phyloP scores from a whole-genome alignment of 805 yeast genomes.

The Nakazawaea wickerhamii region DNA sequence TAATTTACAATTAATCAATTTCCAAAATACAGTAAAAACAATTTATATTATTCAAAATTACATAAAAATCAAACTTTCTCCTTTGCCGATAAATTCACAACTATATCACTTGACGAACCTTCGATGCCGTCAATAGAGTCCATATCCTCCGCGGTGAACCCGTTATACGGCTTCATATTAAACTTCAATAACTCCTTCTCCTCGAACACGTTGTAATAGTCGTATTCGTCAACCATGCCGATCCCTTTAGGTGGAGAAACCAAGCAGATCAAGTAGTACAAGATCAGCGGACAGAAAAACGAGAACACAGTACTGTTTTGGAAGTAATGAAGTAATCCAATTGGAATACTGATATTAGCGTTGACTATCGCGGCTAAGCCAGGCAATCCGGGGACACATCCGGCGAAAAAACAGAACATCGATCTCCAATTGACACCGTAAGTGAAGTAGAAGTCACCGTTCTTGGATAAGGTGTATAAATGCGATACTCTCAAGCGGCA shows the following conservation, averaged over 20 bases:
- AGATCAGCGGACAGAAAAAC: slow-evolving; percentile 8
- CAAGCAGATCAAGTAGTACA: slow-evolving; percentile 7
- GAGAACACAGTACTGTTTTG: slow-evolving; percentile 14
- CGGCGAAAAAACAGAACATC: slow-evolving; percentile 30
- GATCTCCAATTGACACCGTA: slow-evolving; percentile 41
- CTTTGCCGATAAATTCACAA: not conserved
- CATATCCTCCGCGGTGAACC: not conserved
- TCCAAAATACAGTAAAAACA: too few relatives aligned
- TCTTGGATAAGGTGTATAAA: slow-evolving; percentile 28
- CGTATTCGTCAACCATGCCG: not conserved
- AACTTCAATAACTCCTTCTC: not conserved
- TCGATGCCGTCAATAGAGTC: not conserved
- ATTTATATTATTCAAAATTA: not conserved
- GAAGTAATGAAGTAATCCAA: slow-evolving; percentile 23
- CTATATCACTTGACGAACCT: not conserved
- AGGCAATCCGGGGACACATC: slow-evolving; percentile 45
- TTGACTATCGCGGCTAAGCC: slow-evolving; percentile 35
- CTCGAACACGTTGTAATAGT: slow-evolving; percentile 1
- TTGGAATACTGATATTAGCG: slow-evolving; percentile 18
- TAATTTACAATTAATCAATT: too few relatives aligned
- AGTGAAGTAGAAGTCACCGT: slow-evolving; percentile 32
- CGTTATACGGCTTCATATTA: not conserved
- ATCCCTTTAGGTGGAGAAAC: slow-evolving; percentile 3
- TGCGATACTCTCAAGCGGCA: slow-evolving; percentile 34
- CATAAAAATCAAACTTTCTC: not conserved